Evolutionary conservation across 2,329 filamentous ascomycete species (phyloP).

Genomic region (Exophiala sp.): DNA sequence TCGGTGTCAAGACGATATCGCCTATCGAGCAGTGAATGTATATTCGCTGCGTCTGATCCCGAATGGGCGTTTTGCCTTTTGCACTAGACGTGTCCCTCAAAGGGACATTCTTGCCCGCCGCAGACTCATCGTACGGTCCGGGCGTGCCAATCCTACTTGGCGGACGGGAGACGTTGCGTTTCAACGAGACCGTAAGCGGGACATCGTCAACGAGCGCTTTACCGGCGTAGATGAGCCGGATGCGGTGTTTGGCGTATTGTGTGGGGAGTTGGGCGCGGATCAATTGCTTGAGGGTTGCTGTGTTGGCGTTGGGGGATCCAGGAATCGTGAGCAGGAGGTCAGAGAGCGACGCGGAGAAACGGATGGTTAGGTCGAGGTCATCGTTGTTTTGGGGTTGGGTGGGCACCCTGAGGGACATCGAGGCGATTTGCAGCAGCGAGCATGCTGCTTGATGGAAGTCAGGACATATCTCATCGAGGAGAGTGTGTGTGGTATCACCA

Average conservation of each 20-base stretch:
- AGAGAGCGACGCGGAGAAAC: constrained; percentile 80
- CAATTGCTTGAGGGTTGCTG: constrained; percentile 74
- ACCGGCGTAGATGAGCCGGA: constrained; percentile 87
- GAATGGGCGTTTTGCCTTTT: constrained; percentile 66
- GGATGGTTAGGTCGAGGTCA: constrained; percentile 72
- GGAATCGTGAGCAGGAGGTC: constrained; percentile 78
- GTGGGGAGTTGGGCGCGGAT: constrained; percentile 69
- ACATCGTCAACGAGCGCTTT: constrained; percentile 75
- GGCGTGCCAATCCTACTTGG: constrained; percentile 44
- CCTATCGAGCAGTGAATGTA: constrained; percentile 95
- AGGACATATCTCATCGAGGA: too few relatives aligned
- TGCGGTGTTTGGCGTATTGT: constrained; percentile 62
- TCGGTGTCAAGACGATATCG: constrained; percentile 62
- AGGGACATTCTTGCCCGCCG: constrained; percentile 3
- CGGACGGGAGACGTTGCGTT: constrained; percentile 51
- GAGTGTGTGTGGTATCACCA: too few relatives aligned
- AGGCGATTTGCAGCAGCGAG: neutral
- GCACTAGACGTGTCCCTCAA: constrained; percentile 42
- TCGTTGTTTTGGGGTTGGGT: constrained; percentile 3
- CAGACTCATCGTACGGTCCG: constrained; percentile 13
- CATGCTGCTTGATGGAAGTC: too few relatives aligned
- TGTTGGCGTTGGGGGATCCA: constrained; percentile 50
- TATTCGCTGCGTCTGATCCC: constrained; percentile 55
- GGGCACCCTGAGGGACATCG: constrained; percentile 18
- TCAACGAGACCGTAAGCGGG: constrained; percentile 66